Evolutionary conservation across 345 rosid genomes (phyloP).

Genomic region (Raphanus raphanistrum): DNA sequence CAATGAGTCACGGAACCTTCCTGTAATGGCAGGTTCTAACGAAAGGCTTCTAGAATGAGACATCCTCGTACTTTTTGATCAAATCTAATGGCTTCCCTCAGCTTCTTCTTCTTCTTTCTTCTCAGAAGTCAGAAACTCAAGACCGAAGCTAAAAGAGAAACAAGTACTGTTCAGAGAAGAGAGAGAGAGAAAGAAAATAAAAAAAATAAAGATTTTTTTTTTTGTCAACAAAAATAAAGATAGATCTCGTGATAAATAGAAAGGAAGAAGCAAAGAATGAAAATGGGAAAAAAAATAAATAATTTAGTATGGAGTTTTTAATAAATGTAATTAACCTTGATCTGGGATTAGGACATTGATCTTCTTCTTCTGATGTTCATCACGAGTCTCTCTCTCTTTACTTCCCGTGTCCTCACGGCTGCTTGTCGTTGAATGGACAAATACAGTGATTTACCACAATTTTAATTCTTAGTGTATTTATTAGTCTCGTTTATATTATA

Average conservation of each 20-base stretch:
- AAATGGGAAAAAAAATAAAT: slow-evolving; percentile 15
- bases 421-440: slow-evolving; percentile 30
- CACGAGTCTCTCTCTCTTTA: slow-evolving; percentile 40
- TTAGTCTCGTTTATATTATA: background rate
- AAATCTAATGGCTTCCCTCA: background rate
- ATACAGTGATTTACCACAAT: slow-evolving; percentile 19
- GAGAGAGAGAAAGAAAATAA: slow-evolving; percentile 10
- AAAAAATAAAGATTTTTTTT: too few relatives aligned
- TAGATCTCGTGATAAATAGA: slow-evolving; percentile 81
- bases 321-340: slow-evolving; percentile 14
- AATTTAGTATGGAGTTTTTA: background rate
- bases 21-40: slow-evolving; percentile 35
- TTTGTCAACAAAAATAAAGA: slow-evolving; percentile 34
- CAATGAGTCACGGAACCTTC: slow-evolving; percentile 54
- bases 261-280: slow-evolving; percentile 62
- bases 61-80: slow-evolving; percentile 30
- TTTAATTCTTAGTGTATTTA: background rate
- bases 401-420: slow-evolving; percentile 43
- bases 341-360: slow-evolving; percentile 35
- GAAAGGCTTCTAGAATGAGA: slow-evolving; percentile 52
- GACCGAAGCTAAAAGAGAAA: slow-evolving; percentile 25
- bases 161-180: slow-evolving; percentile 33
- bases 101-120: background rate
- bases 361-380: slow-evolving; percentile 11
- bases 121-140: slow-evolving; percentile 21